These are phyloP conservation scores for Viridothelium virens DNA, from an alignment of 495 filamentous ascomycete genomes.

Conservation along the genomic window DNA sequence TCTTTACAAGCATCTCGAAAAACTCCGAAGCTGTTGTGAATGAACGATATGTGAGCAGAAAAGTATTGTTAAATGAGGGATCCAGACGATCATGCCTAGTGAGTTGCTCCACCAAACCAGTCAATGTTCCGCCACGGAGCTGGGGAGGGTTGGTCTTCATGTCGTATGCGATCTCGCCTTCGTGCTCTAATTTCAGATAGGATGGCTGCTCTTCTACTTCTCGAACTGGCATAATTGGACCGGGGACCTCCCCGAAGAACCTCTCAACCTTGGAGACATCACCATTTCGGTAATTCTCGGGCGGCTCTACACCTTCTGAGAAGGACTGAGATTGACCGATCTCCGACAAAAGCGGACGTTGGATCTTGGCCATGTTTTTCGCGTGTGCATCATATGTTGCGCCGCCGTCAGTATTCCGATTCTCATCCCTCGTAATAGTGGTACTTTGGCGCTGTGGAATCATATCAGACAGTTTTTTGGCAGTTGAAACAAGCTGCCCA, in stretches of 20 bases:
- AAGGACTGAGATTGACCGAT: conserved; percentile 54
- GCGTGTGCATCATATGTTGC: conserved; percentile 22
- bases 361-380: conserved; percentile 21
- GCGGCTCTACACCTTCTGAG: conserved; percentile 53
- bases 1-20: conserved; percentile 82
- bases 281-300: conserved; percentile 52
- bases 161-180: conserved; percentile 85
- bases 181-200: conserved; percentile 80
- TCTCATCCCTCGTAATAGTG: conserved; percentile 37
- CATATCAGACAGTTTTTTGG: conserved; percentile 78
- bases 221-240: conserved; percentile 40
- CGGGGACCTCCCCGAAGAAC: conserved; percentile 82
- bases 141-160: conserved; percentile 60
- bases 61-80: conserved; percentile 93
- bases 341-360: conserved; percentile 29
- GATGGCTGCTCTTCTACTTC: conserved; percentile 65
- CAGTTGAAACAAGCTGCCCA: conserved; percentile 77
- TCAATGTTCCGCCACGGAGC: conserved; percentile 80
- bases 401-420: conserved; percentile 37
- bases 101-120: conserved; percentile 88
- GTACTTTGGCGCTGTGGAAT: conserved; percentile 47
- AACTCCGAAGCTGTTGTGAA: conserved; percentile 86
- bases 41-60: conserved; percentile 91
- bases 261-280: conserved; percentile 75
- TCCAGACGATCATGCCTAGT: conserved; percentile 94